phyloP scores from a whole-genome alignment of 2,329 filamentous ascomycete species.

The Alternaria sp. region DNA sequence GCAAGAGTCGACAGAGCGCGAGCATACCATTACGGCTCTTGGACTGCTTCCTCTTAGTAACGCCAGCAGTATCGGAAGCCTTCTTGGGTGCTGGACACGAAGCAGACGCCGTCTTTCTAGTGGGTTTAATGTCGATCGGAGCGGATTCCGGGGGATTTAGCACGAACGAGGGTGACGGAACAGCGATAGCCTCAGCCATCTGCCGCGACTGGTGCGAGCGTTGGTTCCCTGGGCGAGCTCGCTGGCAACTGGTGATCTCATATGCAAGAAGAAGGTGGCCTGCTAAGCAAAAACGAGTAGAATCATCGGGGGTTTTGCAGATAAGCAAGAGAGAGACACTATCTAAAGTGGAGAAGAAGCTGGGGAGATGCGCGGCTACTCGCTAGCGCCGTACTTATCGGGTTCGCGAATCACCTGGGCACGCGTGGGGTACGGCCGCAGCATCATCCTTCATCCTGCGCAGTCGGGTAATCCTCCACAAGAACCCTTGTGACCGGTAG shows the following conservation, averaged over 20 bases:
- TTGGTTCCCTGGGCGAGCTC: conserved; percentile 25
- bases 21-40: conserved; percentile 77
- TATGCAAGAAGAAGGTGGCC: conserved; percentile 2
- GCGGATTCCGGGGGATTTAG: conserved; percentile 17
- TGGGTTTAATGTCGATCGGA: conserved; percentile 18
- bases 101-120: conserved; percentile 35
- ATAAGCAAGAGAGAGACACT: conserved; percentile 26
- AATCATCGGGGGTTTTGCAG: conserved; percentile 4
- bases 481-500: neutral
- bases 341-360: conserved; percentile 41
- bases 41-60: conserved; percentile 72
- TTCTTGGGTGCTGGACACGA: conserved; percentile 30
- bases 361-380: conserved; percentile 24
- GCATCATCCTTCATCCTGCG: neutral
- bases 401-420: conserved; percentile 14
- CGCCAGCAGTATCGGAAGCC: conserved; percentile 45
- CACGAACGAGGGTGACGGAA: conserved; percentile 60
- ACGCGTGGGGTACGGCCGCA: conserved; percentile 20
- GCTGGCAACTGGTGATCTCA: conserved; percentile 13
- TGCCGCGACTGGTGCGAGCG: conserved; percentile 23
- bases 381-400: conserved; percentile 18
- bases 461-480: neutral
- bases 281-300: conserved; percentile 5
- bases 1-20: conserved; percentile 1
- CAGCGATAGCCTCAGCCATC: conserved; percentile 66